Base-by-base conservation (phyloP, 2,329 filamentous ascomycete genomes). In the Calonectria fujianensis region DNA sequence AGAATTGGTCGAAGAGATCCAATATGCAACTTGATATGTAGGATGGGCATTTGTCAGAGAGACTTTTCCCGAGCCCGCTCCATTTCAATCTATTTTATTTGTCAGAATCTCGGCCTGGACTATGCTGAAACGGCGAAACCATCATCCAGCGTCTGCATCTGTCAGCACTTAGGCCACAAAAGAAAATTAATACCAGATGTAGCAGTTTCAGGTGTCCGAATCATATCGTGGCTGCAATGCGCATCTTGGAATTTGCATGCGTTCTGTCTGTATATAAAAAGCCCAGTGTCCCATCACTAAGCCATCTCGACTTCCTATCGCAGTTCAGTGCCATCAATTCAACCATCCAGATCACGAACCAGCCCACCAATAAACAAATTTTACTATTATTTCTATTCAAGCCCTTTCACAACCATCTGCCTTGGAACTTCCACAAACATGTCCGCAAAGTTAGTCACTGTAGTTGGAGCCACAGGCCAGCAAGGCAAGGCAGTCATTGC, bases 401-500 rank as follows among this genome's bases (percentile, higher is more conserved):
- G 3, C 3, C 48, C 27, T 10, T 27, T 2, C 39, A 14, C 1
- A 51, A 9, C 4, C 9, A 37, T n/a, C 14, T n/a, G 14, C 8
- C 8, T 32, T 29, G 29, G 13, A 16, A 37, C 3, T 9, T 29
- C 5, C 6, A 14, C 10, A 20, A 37, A 24, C 7, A 65, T 66
- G 63, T 51, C 63, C 8, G 3, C 18, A 4, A 66, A 66, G 63
- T 31, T 66, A 3, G 63, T 66, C 39, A 66, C 63, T 18, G 6
- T 66, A 9, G 45, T 66, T 14, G 63, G 63, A 51, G 63, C 63
- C 18, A 66, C 63, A 27, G 63, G 63, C 41, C 63, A 66, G 10
- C 63, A 66, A 45, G 63, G 63, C 63, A 51, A 66, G 45, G 63
- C 63, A 37, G 63, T 52, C 45, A 66, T 66, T 13, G 63, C 63